Conservation (phyloP, 2,329 filamentous ascomycete species). For the Davidsoniella neocaledoniae region DNA sequence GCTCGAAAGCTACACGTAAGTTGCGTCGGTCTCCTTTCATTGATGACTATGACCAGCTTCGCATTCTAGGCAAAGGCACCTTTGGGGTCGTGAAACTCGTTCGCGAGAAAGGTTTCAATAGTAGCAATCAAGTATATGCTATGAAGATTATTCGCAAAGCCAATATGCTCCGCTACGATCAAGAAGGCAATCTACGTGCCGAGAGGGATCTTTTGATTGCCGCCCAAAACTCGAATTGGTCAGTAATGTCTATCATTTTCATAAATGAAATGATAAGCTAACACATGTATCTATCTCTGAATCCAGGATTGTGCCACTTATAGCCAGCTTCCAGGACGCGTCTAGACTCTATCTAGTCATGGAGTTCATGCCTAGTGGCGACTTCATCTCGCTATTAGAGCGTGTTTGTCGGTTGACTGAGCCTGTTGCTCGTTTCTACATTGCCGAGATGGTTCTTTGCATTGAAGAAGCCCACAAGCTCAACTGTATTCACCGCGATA, state of each 20-base stretch:
- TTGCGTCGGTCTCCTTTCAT: not conserved
- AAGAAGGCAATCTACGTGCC: conserved; percentile 81
- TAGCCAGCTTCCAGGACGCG: conserved; percentile 77
- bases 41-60: conserved; percentile 58
- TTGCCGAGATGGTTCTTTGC: conserved; percentile 90
- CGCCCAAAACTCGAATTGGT: conserved; percentile 74
- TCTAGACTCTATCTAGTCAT: conserved; percentile 82
- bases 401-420: conserved; percentile 73
- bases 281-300: not conserved
- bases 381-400: conserved; percentile 77
- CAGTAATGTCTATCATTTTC: conserved; percentile 14
- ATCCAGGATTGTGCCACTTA: conserved; percentile 62
- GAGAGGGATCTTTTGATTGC: conserved; percentile 85
- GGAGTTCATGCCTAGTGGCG: conserved; percentile 95
- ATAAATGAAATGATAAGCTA: too few relatives aligned
- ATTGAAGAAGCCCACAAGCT: conserved; percentile 83
- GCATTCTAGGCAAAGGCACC: conserved; percentile 78
- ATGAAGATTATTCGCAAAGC: conserved; percentile 97
- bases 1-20: conserved; percentile 21
- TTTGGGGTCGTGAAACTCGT: conserved; percentile 87
- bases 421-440: conserved; percentile 63
- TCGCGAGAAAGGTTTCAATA: conserved; percentile 33
- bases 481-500: conserved; percentile 82
- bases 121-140: conserved; percentile 50
- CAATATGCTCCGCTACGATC: conserved; percentile 75